Base-by-base conservation (phyloP, 2,329 filamentous ascomycete species). In the Aspergillus transmontanensis region DNA sequence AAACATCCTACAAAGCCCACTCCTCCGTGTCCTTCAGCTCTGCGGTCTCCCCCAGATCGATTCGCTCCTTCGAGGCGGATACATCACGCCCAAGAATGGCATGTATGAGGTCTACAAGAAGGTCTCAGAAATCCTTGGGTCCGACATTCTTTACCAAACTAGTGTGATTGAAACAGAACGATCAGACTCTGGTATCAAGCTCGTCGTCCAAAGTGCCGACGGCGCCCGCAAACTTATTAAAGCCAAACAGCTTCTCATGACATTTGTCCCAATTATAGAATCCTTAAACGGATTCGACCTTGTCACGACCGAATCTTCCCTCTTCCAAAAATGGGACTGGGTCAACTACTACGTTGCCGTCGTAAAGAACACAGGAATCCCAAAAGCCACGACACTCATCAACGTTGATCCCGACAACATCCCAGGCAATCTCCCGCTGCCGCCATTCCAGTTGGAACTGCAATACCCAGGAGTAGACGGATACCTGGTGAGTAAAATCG, bases 271-370 rank as follows among this genome's bases (percentile, higher is more conserved):
- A 0, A 76, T 69, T 7, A 59, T 75, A 7, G 66, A 73, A 7
- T 78, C 77, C 51, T 66, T 80, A 14, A 5, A 43, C 76, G 69
- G 67, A 0, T 80, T 81, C 63, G 78, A 79, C 60, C 70, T 84
- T 6, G 69, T 67, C 41, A 1, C 55, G 0, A 45, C 66, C 0
- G 82, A 85, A 60, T 57, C 21, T 1, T 26, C 48, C 0, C 67
- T 81, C 11, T 80, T 82, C 63, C 21, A 60, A 3, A 73, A 80
- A 60, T 80, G 81, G 64, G 63, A 57, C n/a, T 74, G 75, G 60
- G 74, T 65, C 0, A 75, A 67, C 1, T 82, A 80, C 72, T 83
- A 79, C 64, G 75, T 73, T 4, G 71, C 66, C 4, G 55, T 83
- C 0, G 53, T 83, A 4, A 73, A 72, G 2, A 78, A 80, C 50